Base-by-base conservation (phyloP, 257 asterid species). In the Nemophila menziesii region DNA sequence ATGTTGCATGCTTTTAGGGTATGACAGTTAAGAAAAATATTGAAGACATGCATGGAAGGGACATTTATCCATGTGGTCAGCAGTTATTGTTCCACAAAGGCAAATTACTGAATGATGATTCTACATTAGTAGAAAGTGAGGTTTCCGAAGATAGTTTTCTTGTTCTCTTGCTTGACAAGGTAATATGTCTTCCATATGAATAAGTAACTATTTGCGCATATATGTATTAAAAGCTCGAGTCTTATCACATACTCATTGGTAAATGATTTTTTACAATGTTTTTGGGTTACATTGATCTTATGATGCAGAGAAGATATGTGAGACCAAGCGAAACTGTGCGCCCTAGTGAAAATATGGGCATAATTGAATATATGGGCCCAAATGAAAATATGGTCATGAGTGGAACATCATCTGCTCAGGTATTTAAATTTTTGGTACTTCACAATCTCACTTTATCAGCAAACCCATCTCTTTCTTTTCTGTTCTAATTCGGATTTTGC, bases 81-180 rank as follows among this genome's bases (percentile, higher is more conserved):
- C 96, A 86, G 54, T 63, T 86, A 52, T 67, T 86, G 75, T 80
- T 86, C 58, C 87, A 86, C 54, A 86, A 86, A 26, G 93, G 96
- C 48, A 86, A 86, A 68, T 93, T 86, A 22, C 56, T 86, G 63
- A 81, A 86, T 66, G 96, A 86, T 42, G 93, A 86, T 60, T 78
- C 74, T 58, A 75, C 92, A 16, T 61, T 86, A 69, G 70, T 65
- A 7, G 86, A 81, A 66, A 86, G 81, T 79, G 81, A 67, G 51
- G 85, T 81, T 53, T 69, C 92, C 15, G 93, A 73, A 71, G 93
- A 86, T 64, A 93, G 93, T 39, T 86, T 86, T 67, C 93, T 86
- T 46, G 96, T 86, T 41, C 93, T 86, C 77, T 80, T 86, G 96
- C 92, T 86, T 52, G 81, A 92, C 75, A 86, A 86, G 89, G 96